phyloP scores from a whole-genome alignment of 2,329 filamentous ascomycete species.

The Hypoxylon sp. region DNA sequence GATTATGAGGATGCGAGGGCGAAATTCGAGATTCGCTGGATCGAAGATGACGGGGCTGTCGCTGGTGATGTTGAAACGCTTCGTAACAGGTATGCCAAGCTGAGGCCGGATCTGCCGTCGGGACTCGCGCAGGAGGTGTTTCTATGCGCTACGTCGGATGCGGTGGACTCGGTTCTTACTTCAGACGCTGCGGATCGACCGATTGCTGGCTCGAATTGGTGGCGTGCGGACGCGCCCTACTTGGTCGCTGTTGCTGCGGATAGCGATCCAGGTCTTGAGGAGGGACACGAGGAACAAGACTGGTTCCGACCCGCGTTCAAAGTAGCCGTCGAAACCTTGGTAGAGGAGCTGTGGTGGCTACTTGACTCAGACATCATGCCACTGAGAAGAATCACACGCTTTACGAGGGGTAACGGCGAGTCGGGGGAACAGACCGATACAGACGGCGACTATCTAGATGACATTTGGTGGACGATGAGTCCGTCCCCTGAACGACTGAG shows the following conservation, averaged over 20 bases:
- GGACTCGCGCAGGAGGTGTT: conserved; percentile 1
- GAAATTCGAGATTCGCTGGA: conserved; percentile 2
- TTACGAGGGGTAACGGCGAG: not conserved
- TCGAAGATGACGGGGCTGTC: not conserved
- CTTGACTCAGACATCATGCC: not conserved
- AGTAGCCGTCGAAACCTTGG: not conserved
- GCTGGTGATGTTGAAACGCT: not conserved
- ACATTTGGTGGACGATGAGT: not conserved
- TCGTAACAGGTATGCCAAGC: not conserved
- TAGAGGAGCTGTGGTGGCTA: not conserved
- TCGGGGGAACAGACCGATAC: not conserved
- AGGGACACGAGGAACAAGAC: not conserved
- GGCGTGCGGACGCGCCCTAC: not conserved
- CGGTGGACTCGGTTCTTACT: not conserved
- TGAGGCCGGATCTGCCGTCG: not conserved
- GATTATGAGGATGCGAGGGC: not conserved
- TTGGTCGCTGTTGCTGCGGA: not conserved
- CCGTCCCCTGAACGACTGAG: not conserved
- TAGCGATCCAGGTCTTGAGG: conserved; percentile 1
- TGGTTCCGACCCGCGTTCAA: not conserved
- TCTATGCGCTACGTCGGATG: not conserved
- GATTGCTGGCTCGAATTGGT: not conserved
- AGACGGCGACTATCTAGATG: not conserved
- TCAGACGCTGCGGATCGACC: not conserved
- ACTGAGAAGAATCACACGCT: not conserved